Base-by-base conservation (phyloP, 2,329 filamentous ascomycete species). In the Conoideocrella luteorostrata region DNA sequence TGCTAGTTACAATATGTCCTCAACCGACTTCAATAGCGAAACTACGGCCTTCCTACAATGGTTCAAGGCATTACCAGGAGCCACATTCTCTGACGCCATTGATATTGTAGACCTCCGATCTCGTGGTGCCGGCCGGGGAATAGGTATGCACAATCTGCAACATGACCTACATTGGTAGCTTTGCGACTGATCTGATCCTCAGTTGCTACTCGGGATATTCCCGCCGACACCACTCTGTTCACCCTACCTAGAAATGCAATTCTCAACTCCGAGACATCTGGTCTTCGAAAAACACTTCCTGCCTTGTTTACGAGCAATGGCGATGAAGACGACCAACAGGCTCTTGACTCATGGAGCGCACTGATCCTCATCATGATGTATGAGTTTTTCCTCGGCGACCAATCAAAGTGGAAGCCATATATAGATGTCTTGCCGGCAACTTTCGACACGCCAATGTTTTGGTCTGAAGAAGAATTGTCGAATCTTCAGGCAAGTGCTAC, bases 371-470 rank as follows among this genome's bases (percentile, higher is more conserved):
- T 86, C 48, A 81, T 95, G 76, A 77, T 94, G 40, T 87, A 88
- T 63, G 88, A 95, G 66, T 73, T 71, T 44, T 64, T 80, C 7
- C 81, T 62, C 60, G 80, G 63, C 39, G 68, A 54, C 47, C 65
- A 52, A 1, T 94, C 88, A 1, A 67, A 65, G 7, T 95, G 89
- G 89, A 78, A 80, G 50, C 73, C 81, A 0, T 95, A 95, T 62
- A 81, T 95, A 52, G 74, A 81, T 45, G 71, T 95, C 17, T 72
- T 95, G 5, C 88, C 88, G 1, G 52, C 58, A 5, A 56, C 66
- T 1, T 95, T 95, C 57, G 79, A 93, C 60, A 94, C 88, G 2
- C 75, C 91, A 51, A 95, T 96, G 86, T 95, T 90, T 66, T 96
- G 90, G 90, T 70, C 76, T 2, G 68, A 75, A 1, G 66, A 70